Evolutionary conservation across 2,329 filamentous ascomycete species (phyloP).

Genomic region (Talaromyces marneffei): DNA sequence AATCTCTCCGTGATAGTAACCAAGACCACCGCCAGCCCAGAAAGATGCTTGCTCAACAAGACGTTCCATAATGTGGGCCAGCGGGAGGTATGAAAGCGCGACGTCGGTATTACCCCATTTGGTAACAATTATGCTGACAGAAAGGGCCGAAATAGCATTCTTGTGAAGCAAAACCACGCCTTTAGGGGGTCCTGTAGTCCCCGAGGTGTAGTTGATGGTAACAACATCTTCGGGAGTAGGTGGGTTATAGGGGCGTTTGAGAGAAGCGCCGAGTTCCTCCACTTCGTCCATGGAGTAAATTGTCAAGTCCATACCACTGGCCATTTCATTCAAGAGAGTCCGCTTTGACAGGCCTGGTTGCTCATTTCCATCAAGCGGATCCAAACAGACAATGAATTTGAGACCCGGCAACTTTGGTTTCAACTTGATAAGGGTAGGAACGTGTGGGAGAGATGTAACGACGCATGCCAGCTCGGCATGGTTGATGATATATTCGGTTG

Average conservation of each 20-base stretch:
- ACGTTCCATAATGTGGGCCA: conserved; percentile 91
- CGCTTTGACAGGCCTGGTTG: conserved; percentile 70
- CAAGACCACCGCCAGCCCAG: conserved; percentile 66
- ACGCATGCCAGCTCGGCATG: conserved; percentile 73
- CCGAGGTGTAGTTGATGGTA: conserved; percentile 66
- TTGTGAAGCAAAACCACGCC: conserved; percentile 68
- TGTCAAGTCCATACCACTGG: conserved; percentile 64
- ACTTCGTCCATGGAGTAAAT: conserved; percentile 77
- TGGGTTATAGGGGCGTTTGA: conserved; percentile 63
- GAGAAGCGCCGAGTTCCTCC: conserved; percentile 69
- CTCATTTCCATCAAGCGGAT: conserved; percentile 76
- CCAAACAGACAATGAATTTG: conserved; percentile 83
- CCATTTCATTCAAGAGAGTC: conserved; percentile 69
- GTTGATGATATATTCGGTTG: conserved; percentile 93
- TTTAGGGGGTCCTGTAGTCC: conserved; percentile 60
- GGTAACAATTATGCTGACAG: conserved; percentile 49
- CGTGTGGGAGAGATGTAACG: conserved; percentile 71
- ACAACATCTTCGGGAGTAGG: conserved; percentile 69
- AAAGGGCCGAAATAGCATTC: conserved; percentile 69
- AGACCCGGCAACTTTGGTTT: conserved; percentile 69
- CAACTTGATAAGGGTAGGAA: conserved; percentile 75
- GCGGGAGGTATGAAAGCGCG: conserved; percentile 78
- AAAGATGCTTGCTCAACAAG: conserved; percentile 72
- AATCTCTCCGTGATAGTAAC: conserved; percentile 93
- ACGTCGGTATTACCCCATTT: conserved; percentile 49